Conservation (phyloP, 441 rosid species). For the Erodium chrysanthum region DNA sequence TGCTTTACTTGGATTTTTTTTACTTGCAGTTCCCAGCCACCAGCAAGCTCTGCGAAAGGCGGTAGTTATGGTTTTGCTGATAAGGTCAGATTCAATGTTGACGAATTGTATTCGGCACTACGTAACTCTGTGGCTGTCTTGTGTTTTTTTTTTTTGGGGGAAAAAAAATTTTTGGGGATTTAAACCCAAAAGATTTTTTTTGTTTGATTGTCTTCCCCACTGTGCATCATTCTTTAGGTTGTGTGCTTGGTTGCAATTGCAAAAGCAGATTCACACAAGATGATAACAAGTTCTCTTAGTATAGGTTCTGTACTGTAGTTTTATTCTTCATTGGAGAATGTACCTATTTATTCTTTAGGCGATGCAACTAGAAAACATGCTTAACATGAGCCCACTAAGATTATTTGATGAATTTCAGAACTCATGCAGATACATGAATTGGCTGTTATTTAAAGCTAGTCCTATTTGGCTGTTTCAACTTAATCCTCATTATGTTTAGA, state of each 20-base stretch:
- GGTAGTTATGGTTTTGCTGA: conserved; percentile 95
- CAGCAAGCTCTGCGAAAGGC: conserved; percentile 54
- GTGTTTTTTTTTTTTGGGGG: not conserved
- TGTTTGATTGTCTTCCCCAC: not conserved
- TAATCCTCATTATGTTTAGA: not conserved
- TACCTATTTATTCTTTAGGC: not conserved
- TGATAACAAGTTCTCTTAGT: not conserved
- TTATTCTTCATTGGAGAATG: not conserved
- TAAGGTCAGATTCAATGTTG: conserved; percentile 48
- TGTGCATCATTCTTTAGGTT: not conserved
- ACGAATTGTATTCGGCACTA: not conserved
- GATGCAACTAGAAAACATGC: not conserved
- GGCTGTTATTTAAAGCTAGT: not conserved
- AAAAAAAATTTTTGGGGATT: not conserved
- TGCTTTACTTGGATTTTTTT: not conserved
- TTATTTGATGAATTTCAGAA: not conserved
- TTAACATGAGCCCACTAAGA: not conserved
- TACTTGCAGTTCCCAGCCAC: conserved; percentile 44
- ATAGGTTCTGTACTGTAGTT: not conserved
- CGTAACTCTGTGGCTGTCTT: not conserved
- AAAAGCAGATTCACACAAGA: not conserved
- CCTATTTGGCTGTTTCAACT: not conserved
- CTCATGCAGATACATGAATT: not conserved
- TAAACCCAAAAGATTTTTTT: not conserved
- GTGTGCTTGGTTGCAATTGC: not conserved